Conservation (phyloP, 768 basidiomycete species). For the Boletus rubroflammeus region DNA sequence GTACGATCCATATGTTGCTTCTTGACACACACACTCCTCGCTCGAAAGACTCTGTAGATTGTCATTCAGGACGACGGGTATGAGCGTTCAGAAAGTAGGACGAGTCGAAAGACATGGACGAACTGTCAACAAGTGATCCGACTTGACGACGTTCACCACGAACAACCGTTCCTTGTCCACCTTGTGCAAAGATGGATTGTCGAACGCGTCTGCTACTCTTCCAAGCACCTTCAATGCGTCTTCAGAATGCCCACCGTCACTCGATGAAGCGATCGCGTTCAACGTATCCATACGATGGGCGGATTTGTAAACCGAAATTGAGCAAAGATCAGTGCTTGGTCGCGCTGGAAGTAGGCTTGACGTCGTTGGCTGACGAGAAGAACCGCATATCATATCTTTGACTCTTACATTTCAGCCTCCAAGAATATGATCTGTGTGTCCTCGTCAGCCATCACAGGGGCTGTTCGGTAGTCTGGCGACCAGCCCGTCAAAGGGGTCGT, state of each 20-base stretch:
- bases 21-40: constrained; percentile 8
- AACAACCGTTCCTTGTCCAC: constrained; percentile 19
- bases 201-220: constrained; percentile 30
- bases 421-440: neutral
- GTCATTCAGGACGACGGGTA: neutral
- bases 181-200: constrained; percentile 20
- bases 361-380: constrained; percentile 6
- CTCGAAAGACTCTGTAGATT: constrained; percentile 15
- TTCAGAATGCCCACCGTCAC: neutral
- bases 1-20: neutral
- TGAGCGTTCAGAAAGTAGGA: neutral
- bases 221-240: constrained; percentile 25
- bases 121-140: constrained; percentile 20
- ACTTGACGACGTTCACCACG: constrained; percentile 22
- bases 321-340: neutral
- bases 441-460: constrained; percentile 9
- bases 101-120: neutral
- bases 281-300: constrained; percentile 5
- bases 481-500: neutral
- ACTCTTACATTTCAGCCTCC: constrained; percentile 19
- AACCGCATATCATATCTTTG: neutral
- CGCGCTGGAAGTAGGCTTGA: neutral
- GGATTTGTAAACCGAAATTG: neutral
- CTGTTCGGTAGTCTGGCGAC: neutral
- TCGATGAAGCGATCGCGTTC: neutral